A percentile compares a stretch with the other conserved stretches of the same genome.
phyloP scores from a whole-genome alignment of 2,329 filamentous ascomycete species.

The Mollisiaceae sp. region DNA sequence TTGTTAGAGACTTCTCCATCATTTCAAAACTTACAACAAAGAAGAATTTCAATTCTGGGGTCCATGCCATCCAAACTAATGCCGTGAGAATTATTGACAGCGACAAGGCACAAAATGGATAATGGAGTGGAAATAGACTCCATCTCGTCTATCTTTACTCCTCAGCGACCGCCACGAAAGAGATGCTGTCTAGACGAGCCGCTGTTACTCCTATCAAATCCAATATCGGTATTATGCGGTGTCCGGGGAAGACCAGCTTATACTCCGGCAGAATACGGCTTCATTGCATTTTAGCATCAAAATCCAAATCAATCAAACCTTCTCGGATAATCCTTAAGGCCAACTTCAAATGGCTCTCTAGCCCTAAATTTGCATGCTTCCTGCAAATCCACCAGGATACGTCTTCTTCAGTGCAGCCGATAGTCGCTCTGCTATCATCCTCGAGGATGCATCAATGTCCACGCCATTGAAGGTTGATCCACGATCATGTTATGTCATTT shows the following conservation, averaged over 20 bases:
- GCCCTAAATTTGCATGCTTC: slow-evolving; percentile 20
- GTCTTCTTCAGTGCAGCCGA: slow-evolving; percentile 47
- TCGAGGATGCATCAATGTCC: slow-evolving; percentile 32
- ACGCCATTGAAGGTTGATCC: slow-evolving; percentile 11
- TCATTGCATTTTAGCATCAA: slow-evolving; percentile 36
- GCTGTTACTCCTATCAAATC: slow-evolving; percentile 14
- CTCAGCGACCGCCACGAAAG: slow-evolving; percentile 37
- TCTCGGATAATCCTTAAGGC: slow-evolving; percentile 44
- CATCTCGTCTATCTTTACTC: slow-evolving; percentile 68
- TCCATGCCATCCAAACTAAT: slow-evolving; percentile 39
- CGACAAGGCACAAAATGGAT: slow-evolving; percentile 47
- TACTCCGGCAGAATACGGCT: slow-evolving; percentile 34
- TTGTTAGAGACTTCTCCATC: slow-evolving; percentile 25
- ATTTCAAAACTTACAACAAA: slow-evolving; percentile 27
- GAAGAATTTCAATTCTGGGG: slow-evolving; percentile 33
- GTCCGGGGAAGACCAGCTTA: slow-evolving; percentile 36
- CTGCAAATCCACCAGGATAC: slow-evolving; percentile 48
- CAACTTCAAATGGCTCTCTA: slow-evolving; percentile 51
- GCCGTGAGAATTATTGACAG: slow-evolving; percentile 33
- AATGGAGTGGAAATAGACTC: slow-evolving; percentile 82
- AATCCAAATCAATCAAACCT: slow-evolving; percentile 37
- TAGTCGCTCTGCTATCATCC: slow-evolving; percentile 28
- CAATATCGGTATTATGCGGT: slow-evolving; percentile 30
- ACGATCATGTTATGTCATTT: slow-evolving; percentile 16
- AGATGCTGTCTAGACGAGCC: slow-evolving; percentile 29